phyloP scores from a whole-genome alignment of 768 basidiomycete species.

The Daedaleopsis nitida region DNA sequence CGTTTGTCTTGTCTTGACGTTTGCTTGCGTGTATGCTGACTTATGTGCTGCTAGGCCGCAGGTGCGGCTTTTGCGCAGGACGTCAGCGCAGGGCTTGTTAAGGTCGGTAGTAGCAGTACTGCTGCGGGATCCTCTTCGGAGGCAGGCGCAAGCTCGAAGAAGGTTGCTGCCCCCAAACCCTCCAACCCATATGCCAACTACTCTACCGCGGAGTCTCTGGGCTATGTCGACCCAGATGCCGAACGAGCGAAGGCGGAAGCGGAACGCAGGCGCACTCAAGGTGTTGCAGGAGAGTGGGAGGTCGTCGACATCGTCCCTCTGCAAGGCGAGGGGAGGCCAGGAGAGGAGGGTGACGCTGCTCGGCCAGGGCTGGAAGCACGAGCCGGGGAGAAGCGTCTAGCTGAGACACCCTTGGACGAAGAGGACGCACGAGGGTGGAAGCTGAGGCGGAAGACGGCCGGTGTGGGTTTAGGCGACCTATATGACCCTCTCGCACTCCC shows the following conservation, averaged over 20 bases:
- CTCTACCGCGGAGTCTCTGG: slow-evolving; percentile 83
- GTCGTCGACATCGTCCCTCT: slow-evolving; percentile 46
- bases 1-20: slow-evolving; percentile 18
- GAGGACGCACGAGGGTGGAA: slow-evolving; percentile 60
- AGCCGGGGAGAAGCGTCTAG: slow-evolving; percentile 29
- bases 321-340: slow-evolving; percentile 21
- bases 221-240: slow-evolving; percentile 75
- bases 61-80: slow-evolving; percentile 79
- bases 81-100: slow-evolving; percentile 66
- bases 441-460: slow-evolving; percentile 62
- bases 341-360: slow-evolving; percentile 15
- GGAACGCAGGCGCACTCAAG: slow-evolving; percentile 61
- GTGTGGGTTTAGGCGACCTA: slow-evolving; percentile 69
- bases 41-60: slow-evolving; percentile 57
- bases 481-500: slow-evolving; percentile 78
- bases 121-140: slow-evolving; percentile 34
- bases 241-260: slow-evolving; percentile 63
- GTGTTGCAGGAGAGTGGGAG: slow-evolving; percentile 79
- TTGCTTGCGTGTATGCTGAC: not conserved
- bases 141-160: slow-evolving; percentile 39
- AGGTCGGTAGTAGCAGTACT: slow-evolving; percentile 35
- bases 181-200: slow-evolving; percentile 81
- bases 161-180: slow-evolving; percentile 45
- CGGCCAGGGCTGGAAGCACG: slow-evolving; percentile 21
- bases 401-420: slow-evolving; percentile 43